Conservation (phyloP, 2,329 filamentous ascomycete genomes). For the Periconia sp. region DNA sequence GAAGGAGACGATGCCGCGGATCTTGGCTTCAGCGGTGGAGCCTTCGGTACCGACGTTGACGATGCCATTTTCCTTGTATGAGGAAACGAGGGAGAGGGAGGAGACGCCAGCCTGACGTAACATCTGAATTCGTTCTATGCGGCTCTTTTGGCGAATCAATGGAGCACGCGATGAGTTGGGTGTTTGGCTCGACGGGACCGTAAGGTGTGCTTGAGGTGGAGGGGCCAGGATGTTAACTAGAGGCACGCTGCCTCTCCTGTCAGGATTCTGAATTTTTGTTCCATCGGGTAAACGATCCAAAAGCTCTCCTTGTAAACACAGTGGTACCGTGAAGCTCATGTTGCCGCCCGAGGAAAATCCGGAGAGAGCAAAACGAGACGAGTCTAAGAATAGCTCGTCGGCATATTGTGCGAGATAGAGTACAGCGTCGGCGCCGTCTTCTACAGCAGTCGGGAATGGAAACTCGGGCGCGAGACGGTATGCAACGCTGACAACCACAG, state of each 20-base stretch:
- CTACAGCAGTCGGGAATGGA: conserved; percentile 64
- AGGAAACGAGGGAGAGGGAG: conserved; percentile 38
- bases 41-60: conserved; percentile 36
- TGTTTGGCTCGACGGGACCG: conserved; percentile 15
- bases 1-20: conserved; percentile 62
- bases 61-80: conserved; percentile 38
- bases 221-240: conserved; percentile 17
- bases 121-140: conserved; percentile 37
- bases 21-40: conserved; percentile 45
- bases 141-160: conserved; percentile 33
- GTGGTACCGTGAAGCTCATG: conserved; percentile 62
- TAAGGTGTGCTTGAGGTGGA: conserved; percentile 8
- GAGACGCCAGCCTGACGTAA: conserved; percentile 37
- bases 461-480: conserved; percentile 64
- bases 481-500: conserved; percentile 62
- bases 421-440: conserved; percentile 64
- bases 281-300: conserved; percentile 34
- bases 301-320: conserved; percentile 57
- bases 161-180: conserved; percentile 37
- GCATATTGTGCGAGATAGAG: conserved; percentile 61
- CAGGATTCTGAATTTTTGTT: conserved; percentile 26
- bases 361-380: conserved; percentile 58
- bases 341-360: conserved; percentile 67
- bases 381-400: conserved; percentile 58
- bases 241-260: conserved; percentile 29